phyloP scores from a whole-genome alignment of 768 basidiomycete genomes.

The Albatrellus ellisii region DNA sequence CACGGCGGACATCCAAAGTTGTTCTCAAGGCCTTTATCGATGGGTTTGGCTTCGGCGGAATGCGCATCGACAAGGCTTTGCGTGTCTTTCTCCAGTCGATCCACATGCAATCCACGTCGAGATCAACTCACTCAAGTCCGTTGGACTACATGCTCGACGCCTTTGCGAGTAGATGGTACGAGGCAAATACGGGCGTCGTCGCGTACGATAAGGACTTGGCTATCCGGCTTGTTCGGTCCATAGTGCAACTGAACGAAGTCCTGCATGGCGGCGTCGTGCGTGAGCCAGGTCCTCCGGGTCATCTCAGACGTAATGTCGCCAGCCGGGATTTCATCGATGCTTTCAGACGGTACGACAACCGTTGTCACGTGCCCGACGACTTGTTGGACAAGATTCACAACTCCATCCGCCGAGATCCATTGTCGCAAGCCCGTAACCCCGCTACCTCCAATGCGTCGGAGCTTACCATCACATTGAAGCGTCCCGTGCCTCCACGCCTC shows the following conservation, averaged over 20 bases:
- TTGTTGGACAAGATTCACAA: conserved; percentile 66
- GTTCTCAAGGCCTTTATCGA: conserved; percentile 80
- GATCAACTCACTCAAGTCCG: conserved; percentile 25
- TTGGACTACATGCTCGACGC: conserved; percentile 68
- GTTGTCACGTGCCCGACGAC: conserved; percentile 59
- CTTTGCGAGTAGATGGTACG: conserved; percentile 84
- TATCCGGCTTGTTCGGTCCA: conserved; percentile 60
- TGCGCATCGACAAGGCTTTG: conserved; percentile 81
- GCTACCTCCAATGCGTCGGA: conserved; percentile 28
- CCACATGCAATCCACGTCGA: conserved; percentile 38
- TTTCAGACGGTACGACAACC: conserved; percentile 67
- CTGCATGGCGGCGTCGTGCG: conserved; percentile 65
- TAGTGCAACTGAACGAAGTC: conserved; percentile 82
- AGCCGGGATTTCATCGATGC: conserved; percentile 73
- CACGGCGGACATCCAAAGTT: conserved; percentile 54
- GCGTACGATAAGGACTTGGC: conserved; percentile 78
- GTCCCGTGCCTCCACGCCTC: conserved; percentile 59
- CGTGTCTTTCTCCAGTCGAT: conserved; percentile 82
- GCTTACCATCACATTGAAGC: conserved; percentile 55
- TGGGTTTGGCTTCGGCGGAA: conserved; percentile 71
- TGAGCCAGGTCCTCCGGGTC: conserved; percentile 40
- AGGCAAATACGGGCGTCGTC: conserved; percentile 68
- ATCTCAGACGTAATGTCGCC: conserved; percentile 46
- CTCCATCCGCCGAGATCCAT: conserved; percentile 58
- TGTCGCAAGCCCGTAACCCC: conserved; percentile 54